Evolutionary conservation across 352 stramenopile genomes (phyloP), one percentile per base, ranked within the genome.

Genomic region (Pythium dissotocum): DNA sequence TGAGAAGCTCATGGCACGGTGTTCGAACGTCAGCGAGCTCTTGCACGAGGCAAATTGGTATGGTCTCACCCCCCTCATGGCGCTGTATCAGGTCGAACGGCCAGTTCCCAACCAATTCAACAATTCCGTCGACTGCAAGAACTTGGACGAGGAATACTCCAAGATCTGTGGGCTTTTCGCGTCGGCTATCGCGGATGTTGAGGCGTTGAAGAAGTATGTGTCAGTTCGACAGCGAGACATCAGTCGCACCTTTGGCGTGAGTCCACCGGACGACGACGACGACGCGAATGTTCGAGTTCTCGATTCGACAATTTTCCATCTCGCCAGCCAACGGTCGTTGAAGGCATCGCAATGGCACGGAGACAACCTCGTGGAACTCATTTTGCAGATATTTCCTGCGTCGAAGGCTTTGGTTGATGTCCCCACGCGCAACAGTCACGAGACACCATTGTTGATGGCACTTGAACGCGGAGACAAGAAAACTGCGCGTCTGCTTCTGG

Each of bases 361-460:
- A 2, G 67, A 58, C 8, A 85, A 87, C 38, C 58, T 88, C 13
- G 71, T 88, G 21, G 61, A 69, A 1, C 59, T 85, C 0, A 53
- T 91, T 13, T 53, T 88, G 14, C 80, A 86, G 33, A 49, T 62
- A 0, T 69, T 70, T 0, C 56, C 72, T 6, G 71, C 85, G 53
- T 64, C 7, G 74, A 80, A 59, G 73, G 64, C 4, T 46, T 72
- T 68, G 3, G 38, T 90, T 13, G 82, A 89, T 32, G 75, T 85
- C 9, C 66, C 78, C 0, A 65, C 78, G 24, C 76, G 76, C 12
- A 52, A 36, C 14, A 74, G 65, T 16, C 78, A 78, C 32, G 80
- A 85, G 59, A 91, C 83, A 1, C 72, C 85, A 10, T 55, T 93
- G 33, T 67, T 84, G 51, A 79, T 69, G 33, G 82, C 82, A 4